Evolutionary conservation across 2,329 filamentous ascomycete genomes (phyloP).

Genomic region (Alternaria rosae): DNA sequence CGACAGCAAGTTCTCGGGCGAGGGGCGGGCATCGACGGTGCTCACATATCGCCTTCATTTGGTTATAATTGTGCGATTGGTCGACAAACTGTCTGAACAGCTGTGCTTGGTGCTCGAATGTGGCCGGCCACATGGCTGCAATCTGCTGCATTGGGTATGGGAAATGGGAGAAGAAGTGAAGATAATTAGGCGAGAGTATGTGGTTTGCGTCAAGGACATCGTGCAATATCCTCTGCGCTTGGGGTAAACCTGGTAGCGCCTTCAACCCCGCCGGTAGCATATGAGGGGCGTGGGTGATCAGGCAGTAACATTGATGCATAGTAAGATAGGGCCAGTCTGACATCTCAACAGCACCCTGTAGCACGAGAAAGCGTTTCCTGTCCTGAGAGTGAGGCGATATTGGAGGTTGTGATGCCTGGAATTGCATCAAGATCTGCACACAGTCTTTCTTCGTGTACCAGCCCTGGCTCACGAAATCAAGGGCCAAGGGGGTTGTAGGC

Average conservation of each 20-base stretch:
- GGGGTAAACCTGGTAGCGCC: constrained; percentile 36
- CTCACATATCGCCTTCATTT: constrained; percentile 26
- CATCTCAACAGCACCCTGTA: constrained; percentile 45
- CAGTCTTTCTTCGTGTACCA: constrained; percentile 28
- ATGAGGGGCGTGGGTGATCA: constrained; percentile 38
- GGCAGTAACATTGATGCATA: constrained; percentile 42
- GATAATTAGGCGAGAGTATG: constrained; percentile 48
- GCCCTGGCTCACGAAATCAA: background rate
- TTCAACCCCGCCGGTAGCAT: constrained; percentile 50
- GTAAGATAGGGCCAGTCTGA: constrained; percentile 41
- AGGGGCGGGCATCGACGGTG: constrained; percentile 59
- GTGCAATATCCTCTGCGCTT: constrained; percentile 49
- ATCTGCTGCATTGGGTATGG: constrained; percentile 48
- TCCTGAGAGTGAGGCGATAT: constrained; percentile 9
- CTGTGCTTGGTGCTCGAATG: constrained; percentile 44
- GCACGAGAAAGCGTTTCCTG: constrained; percentile 27
- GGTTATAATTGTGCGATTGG: constrained; percentile 41
- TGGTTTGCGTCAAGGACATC: constrained; percentile 58
- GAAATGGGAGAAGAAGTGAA: constrained; percentile 59
- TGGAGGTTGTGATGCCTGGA: constrained; percentile 1
- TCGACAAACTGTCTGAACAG: constrained; percentile 51
- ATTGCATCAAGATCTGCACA: constrained; percentile 7
- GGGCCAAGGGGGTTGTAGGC: background rate
- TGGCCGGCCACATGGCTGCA: constrained; percentile 31
- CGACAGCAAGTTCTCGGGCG: constrained; percentile 62